Percentiles rank a stretch among this genome's conserved stretches.
Conservation (phyloP, 306 rosid genomes). For the Prunus mume region DNA sequence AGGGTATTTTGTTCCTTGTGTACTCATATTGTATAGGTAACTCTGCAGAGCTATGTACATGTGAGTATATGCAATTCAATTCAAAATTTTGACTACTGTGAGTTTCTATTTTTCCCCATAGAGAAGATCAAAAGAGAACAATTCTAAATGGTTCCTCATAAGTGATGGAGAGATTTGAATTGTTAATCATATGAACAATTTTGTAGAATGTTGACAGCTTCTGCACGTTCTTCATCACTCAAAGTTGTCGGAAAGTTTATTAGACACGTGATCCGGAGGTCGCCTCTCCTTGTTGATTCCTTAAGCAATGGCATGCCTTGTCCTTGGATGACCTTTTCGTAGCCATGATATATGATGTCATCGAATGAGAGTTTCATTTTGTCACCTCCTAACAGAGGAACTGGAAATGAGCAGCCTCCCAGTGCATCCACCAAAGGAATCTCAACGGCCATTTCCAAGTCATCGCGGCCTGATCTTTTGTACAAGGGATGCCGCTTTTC, state of each 20-base stretch:
- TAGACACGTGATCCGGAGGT: constrained; percentile 64
- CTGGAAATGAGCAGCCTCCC: constrained; percentile 68
- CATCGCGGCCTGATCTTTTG: constrained; percentile 50
- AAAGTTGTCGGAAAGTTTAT: constrained; percentile 56
- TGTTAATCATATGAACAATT: constrained; percentile 38
- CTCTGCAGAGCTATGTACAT: not conserved
- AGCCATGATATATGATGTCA: constrained; percentile 61
- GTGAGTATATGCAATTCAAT: not conserved
- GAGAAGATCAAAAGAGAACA: not conserved
- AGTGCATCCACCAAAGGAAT: constrained; percentile 73
- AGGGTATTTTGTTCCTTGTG: no score
- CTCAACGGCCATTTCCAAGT: constrained; percentile 67
- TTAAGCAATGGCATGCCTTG: constrained; percentile 79
- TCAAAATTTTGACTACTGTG: not conserved
- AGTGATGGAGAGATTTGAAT: not conserved
- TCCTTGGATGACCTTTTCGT: constrained; percentile 58
- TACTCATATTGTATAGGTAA: not conserved
- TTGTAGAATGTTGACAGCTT: constrained; percentile 55
- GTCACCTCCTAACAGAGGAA: constrained; percentile 79
- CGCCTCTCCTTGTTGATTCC: constrained; percentile 55
- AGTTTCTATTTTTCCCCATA: not conserved
- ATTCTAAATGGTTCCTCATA: not conserved
- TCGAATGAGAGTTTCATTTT: constrained; percentile 58
- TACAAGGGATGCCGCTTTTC: constrained; percentile 67
- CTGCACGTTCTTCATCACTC: constrained; percentile 52